Percentiles rank a stretch among this genome's conserved stretches.
Conservation (phyloP, 306 rosid genomes). For the Ormosia emarginata region DNA sequence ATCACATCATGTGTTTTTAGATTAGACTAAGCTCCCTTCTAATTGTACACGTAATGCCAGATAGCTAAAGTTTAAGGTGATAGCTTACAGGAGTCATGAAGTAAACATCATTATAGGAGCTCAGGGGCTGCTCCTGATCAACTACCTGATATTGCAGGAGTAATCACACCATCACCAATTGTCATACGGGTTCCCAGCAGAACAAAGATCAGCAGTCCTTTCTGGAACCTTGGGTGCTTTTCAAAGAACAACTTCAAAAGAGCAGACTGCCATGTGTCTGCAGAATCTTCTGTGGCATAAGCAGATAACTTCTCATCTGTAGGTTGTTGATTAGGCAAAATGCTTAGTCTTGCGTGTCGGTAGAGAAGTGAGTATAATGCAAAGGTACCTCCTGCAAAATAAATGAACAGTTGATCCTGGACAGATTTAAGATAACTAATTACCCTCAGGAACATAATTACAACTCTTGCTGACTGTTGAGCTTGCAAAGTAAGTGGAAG, state of each 20-base stretch:
- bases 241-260: conserved; percentile 42
- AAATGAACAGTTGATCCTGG: conserved; percentile 18
- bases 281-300: conserved; percentile 28
- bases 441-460: neutral
- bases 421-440: conserved; percentile 1
- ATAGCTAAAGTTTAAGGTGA: conserved; percentile 21
- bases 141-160: conserved; percentile 88
- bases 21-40: neutral
- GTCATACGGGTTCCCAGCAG: conserved; percentile 77
- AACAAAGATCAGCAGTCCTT: conserved; percentile 59
- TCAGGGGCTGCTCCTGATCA: conserved; percentile 22
- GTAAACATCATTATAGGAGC: conserved; percentile 32
- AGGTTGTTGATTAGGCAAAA: conserved; percentile 69
- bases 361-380: conserved; percentile 82
- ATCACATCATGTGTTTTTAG: neutral
- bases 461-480: neutral
- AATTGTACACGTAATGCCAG: conserved; percentile 13
- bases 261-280: conserved; percentile 26
- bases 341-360: conserved; percentile 60
- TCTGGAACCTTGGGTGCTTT: conserved; percentile 51
- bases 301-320: conserved; percentile 42
- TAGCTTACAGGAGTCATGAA: conserved; percentile 33
- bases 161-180: conserved; percentile 73
- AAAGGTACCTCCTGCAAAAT: conserved; percentile 78
- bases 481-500: neutral